These are phyloP conservation scores for Rhodotorula sp. DNA, from an alignment of 1,284 basidiomycete species.

Conservation along the genomic window DNA sequence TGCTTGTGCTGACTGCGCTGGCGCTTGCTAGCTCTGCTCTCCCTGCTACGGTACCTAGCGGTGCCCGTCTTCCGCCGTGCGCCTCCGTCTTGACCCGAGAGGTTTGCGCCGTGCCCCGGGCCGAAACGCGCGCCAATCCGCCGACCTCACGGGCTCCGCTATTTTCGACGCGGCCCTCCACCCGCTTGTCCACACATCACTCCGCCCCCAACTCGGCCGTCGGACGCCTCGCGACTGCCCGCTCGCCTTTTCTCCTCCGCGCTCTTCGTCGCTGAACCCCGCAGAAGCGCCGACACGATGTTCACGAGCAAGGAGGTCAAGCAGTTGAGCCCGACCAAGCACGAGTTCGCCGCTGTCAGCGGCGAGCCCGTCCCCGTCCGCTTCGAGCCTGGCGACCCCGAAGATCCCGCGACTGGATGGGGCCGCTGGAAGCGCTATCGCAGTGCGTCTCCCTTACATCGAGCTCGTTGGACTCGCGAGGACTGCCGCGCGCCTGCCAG, in stretches of 20 bases:
- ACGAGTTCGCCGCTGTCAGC: slow-evolving; percentile 6
- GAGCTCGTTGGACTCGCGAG: neutral
- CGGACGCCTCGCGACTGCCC: too few relatives aligned
- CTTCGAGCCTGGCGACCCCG: slow-evolving; percentile 18
- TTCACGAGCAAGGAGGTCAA: slow-evolving; percentile 5
- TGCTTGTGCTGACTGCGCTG: too few relatives aligned
- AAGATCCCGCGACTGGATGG: slow-evolving; percentile 15
- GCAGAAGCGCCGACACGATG: neutral
- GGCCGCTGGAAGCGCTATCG: slow-evolving; percentile 5
- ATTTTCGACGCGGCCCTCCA: neutral
- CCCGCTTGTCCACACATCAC: neutral
- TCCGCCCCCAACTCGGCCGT: neutral
- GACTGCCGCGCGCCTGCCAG: too few relatives aligned
- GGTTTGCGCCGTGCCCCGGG: too few relatives aligned
- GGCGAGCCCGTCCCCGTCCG: slow-evolving; percentile 7
- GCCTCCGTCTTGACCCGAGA: too few relatives aligned
- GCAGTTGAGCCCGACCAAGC: slow-evolving; percentile 3
- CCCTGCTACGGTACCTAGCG: neutral
- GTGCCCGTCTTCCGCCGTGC: too few relatives aligned
- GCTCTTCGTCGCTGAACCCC: neutral
- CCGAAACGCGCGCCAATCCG: too few relatives aligned
- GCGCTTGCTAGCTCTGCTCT: neutral
- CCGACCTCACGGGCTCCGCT: neutral
- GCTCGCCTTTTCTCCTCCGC: neutral
- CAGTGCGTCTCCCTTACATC: neutral